Base-by-base conservation (phyloP, 2,329 filamentous ascomycete genomes). In the Hypocrella siamensis region DNA sequence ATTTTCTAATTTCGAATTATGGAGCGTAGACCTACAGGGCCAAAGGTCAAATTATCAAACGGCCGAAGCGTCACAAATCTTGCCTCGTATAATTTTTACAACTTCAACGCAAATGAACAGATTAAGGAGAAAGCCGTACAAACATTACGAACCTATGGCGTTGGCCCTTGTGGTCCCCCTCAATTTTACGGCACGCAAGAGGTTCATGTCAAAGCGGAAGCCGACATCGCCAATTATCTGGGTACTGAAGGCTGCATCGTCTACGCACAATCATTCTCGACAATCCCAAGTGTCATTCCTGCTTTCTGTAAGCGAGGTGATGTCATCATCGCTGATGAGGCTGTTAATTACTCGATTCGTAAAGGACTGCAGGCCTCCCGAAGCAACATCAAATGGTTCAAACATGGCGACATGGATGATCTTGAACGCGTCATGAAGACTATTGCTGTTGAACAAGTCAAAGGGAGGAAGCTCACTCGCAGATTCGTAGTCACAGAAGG, bases 161-260 rank as follows among this genome's bases (percentile, higher is more conserved):
- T 98, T 26, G 92, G 90, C 7, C 88, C 90, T 35, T 98, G 90
- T 52, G 90, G 90, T 15, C 90, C 90, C 14, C 90, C 90, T 5
- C 86, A 93, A 41, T 98, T 98, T 61, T 98, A 98, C 60, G 90
- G 86, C 41, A 98, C 85, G 19, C 88, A 96, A 54, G 90, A 98
- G 57, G 86, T 96, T 28, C 90, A 98, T 56, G 88, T 94, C 73
- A 90, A 92, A 63, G 85, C 84, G 12, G 90, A 98, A 58, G 74
- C 82, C 35, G 88, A 96, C 52, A 86, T 98, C 48, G 85, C 90
- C 17, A 71, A 80, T 8, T 93, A 88, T 51, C 59, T 98, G 17
- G 90, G 90, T 17, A 83, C 82, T 2, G 75, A 86, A 33, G 77
- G 79, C 19, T 92, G 84, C 49, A 96, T 98, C 43, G 76, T 98